Evolutionary conservation across 148 eudicot species (phyloP).

Genomic region (Rhododendron molle): DNA sequence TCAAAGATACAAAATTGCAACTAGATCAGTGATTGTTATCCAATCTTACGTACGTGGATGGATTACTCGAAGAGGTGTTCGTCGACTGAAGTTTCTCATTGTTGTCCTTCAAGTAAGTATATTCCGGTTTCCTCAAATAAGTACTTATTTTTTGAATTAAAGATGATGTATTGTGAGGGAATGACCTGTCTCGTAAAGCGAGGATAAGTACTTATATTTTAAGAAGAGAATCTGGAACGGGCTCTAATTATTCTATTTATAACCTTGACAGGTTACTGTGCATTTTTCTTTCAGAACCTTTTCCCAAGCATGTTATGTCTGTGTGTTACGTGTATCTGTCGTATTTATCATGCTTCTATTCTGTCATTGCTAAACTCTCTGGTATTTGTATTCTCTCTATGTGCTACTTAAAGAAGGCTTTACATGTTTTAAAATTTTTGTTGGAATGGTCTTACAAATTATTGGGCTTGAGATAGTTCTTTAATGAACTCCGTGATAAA

Average conservation of each 20-base stretch:
- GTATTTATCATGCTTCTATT: not conserved
- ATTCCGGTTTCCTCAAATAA: too few relatives aligned
- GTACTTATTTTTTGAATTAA: too few relatives aligned
- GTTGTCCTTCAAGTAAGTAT: conserved; percentile 58
- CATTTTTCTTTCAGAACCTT: not conserved
- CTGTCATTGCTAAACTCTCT: not conserved
- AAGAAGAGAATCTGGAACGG: too few relatives aligned
- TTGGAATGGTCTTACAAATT: not conserved
- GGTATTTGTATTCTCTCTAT: not conserved
- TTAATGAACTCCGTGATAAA: not conserved
- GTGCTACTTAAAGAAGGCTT: not conserved
- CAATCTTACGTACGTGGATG: conserved; percentile 71
- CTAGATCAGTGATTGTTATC: conserved; percentile 44
- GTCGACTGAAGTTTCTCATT: conserved; percentile 20
- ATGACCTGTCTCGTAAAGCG: too few relatives aligned
- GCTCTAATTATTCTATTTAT: not conserved
- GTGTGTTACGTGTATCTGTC: not conserved
- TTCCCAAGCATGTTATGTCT: not conserved
- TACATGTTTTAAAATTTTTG: not conserved
- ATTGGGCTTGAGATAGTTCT: not conserved
- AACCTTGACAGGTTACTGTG: not conserved
- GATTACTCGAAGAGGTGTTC: conserved; percentile 46
- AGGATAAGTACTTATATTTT: too few relatives aligned
- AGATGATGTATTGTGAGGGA: too few relatives aligned
- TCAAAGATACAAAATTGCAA: conserved; percentile 31